phyloP scores from a whole-genome alignment of 2,329 filamentous ascomycete genomes.

The Berkeleyomyces basicola region DNA sequence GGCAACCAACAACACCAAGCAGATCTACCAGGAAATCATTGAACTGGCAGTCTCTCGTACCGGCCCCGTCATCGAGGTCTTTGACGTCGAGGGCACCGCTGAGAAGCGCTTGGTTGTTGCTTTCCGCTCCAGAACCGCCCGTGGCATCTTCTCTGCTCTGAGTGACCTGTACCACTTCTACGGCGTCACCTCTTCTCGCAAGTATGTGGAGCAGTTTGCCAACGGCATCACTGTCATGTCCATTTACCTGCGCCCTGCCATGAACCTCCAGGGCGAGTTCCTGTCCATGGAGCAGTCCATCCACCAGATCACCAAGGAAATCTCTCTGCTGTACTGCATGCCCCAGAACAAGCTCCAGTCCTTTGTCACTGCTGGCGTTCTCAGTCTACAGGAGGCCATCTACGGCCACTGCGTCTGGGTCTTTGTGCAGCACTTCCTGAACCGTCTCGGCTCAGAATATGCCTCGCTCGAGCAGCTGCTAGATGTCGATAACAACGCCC shows the following conservation, averaged over 20 bases:
- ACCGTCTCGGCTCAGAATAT: slow-evolving; percentile 85
- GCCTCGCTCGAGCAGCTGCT: slow-evolving; percentile 68
- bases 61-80: slow-evolving; percentile 93
- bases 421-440: slow-evolving; percentile 94
- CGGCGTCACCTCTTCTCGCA: slow-evolving; percentile 84
- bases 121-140: slow-evolving; percentile 81
- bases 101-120: slow-evolving; percentile 93
- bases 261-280: slow-evolving; percentile 37
- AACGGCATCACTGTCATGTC: slow-evolving; percentile 97
- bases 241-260: slow-evolving; percentile 68
- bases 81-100: slow-evolving; percentile 76
- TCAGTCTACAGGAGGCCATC: slow-evolving; percentile 91
- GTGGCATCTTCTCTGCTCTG: slow-evolving; percentile 85
- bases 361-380: slow-evolving; percentile 67
- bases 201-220: slow-evolving; percentile 97
- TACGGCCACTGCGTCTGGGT: slow-evolving; percentile 97
- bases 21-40: slow-evolving; percentile 90
- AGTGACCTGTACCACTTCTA: slow-evolving; percentile 98
- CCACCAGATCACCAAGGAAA: slow-evolving; percentile 97
- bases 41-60: slow-evolving; percentile 67
- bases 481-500: slow-evolving; percentile 63
- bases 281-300: slow-evolving; percentile 88
- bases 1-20: slow-evolving; percentile 87
- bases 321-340: slow-evolving; percentile 91
- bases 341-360: slow-evolving; percentile 92